phyloP scores from a whole-genome alignment of 345 rosid species.

The Viola odorata region DNA sequence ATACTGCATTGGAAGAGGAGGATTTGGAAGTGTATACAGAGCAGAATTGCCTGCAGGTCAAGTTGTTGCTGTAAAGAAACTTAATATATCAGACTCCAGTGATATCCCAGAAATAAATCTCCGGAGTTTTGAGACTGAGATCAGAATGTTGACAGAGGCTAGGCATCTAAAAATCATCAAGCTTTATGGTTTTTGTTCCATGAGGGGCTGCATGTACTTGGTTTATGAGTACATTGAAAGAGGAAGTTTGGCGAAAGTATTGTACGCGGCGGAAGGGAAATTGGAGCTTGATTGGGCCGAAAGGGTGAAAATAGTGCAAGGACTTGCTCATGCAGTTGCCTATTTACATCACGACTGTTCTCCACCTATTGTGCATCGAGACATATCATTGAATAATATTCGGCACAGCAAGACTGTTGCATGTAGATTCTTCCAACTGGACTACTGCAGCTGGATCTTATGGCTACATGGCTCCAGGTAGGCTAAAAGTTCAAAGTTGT shows the following conservation, averaged over 20 bases:
- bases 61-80: slow-evolving; percentile 53
- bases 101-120: slow-evolving; percentile 32
- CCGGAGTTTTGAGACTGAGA: slow-evolving; percentile 49
- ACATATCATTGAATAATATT: slow-evolving; percentile 52
- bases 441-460: slow-evolving; percentile 55
- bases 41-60: slow-evolving; percentile 40
- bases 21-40: slow-evolving; percentile 55
- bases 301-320: slow-evolving; percentile 44
- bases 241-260: slow-evolving; percentile 46
- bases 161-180: slow-evolving; percentile 59
- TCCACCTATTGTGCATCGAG: slow-evolving; percentile 58
- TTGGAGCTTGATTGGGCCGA: slow-evolving; percentile 37
- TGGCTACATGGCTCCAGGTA: slow-evolving; percentile 86
- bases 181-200: slow-evolving; percentile 52
- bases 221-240: slow-evolving; percentile 53
- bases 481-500: background rate
- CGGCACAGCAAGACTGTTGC: slow-evolving; percentile 57
- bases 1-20: slow-evolving; percentile 57
- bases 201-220: slow-evolving; percentile 37
- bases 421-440: slow-evolving; percentile 51
- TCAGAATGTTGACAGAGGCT: slow-evolving; percentile 41
- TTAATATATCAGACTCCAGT: slow-evolving; percentile 27
- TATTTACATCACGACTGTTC: slow-evolving; percentile 69
- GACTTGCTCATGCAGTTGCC: slow-evolving; percentile 65
- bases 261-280: slow-evolving; percentile 33